Conservation (phyloP, 2,329 filamentous ascomycete species). For the Paraconiothyrium sp. region DNA sequence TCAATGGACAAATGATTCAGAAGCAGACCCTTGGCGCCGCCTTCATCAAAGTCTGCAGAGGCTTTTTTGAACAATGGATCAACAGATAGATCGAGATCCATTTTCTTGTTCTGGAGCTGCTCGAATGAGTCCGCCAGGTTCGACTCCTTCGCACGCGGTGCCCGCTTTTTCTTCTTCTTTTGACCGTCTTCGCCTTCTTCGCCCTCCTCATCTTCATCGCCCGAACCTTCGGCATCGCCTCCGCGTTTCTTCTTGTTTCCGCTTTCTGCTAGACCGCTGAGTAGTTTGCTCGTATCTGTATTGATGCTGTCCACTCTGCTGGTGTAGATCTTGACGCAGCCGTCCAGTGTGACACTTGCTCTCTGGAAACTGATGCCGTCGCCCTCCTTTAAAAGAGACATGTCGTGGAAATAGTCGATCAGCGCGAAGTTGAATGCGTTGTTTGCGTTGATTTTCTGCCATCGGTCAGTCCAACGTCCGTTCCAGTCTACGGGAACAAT, state of each 20-base stretch:
- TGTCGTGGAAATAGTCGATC: conserved; percentile 99
- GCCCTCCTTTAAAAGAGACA: conserved; percentile 95
- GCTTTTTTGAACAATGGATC: conserved; percentile 99
- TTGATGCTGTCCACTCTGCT: conserved; percentile 98
- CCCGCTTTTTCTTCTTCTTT: conserved; percentile 79
- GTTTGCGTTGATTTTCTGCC: conserved; percentile 81
- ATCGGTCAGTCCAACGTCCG: conserved; percentile 19
- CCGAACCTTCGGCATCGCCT: conserved; percentile 46
- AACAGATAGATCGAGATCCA: conserved; percentile 95
- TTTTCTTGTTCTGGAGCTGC: conserved; percentile 92
- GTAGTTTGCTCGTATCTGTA: conserved; percentile 92
- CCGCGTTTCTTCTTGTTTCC: conserved; percentile 65
- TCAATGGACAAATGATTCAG: conserved; percentile 98
- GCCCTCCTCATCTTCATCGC: conserved; percentile 67
- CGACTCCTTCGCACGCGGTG: conserved; percentile 85
- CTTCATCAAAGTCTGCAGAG: conserved; percentile 97
- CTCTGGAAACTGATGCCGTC: conserved; percentile 99
- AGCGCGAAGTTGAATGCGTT: conserved; percentile 99
- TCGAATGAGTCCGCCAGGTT: conserved; percentile 90
- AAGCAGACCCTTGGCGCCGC: conserved; percentile 92
- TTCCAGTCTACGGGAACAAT: not conserved
- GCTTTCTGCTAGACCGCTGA: conserved; percentile 92
- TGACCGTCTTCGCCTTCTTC: conserved; percentile 67
- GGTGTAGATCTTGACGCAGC: conserved; percentile 99
- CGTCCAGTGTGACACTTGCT: conserved; percentile 95